These are phyloP conservation scores for Fusarium sambucinum DNA, from an alignment of 2,329 filamentous ascomycete species.

Conservation along the genomic window DNA sequence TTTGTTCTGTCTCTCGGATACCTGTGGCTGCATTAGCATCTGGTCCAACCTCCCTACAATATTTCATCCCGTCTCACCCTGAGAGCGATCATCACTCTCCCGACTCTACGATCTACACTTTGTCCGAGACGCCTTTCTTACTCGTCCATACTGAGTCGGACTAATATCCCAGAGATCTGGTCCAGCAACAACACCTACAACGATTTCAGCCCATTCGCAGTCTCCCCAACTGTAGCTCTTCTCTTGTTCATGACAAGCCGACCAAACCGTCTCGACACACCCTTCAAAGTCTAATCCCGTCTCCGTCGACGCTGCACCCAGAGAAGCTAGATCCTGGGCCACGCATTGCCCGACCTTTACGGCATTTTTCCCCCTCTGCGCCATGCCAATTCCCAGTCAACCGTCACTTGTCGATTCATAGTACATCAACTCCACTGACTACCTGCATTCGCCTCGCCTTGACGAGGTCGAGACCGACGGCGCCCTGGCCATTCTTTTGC, in stretches of 20 bases:
- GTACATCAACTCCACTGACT: conserved; percentile 34
- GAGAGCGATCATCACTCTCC: conserved; percentile 10
- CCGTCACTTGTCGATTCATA: conserved; percentile 39
- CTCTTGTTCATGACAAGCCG: conserved; percentile 27
- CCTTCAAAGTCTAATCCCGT: conserved; percentile 40
- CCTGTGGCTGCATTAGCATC: conserved; percentile 9
- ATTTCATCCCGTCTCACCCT: conserved; percentile 8
- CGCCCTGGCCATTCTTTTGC: conserved; percentile 22
- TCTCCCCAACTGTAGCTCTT: not conserved
- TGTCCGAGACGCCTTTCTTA: not conserved
- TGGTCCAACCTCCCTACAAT: conserved; percentile 10
- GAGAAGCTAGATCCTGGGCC: conserved; percentile 40
- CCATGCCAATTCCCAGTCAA: conserved; percentile 41
- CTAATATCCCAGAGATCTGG: not conserved
- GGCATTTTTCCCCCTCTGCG: conserved; percentile 34
- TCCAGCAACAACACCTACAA: conserved; percentile 3
- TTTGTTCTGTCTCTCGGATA: conserved; percentile 1
- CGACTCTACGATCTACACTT: not conserved
- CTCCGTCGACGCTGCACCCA: conserved; percentile 40
- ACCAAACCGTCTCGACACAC: conserved; percentile 28
- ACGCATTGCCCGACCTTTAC: conserved; percentile 34
- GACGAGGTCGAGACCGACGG: conserved; percentile 30
- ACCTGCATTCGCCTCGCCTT: conserved; percentile 25
- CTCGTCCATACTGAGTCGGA: not conserved
- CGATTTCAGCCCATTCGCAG: conserved; percentile 7